Conservation (phyloP, 345 rosid genomes). For the Euphorbia peplus region DNA sequence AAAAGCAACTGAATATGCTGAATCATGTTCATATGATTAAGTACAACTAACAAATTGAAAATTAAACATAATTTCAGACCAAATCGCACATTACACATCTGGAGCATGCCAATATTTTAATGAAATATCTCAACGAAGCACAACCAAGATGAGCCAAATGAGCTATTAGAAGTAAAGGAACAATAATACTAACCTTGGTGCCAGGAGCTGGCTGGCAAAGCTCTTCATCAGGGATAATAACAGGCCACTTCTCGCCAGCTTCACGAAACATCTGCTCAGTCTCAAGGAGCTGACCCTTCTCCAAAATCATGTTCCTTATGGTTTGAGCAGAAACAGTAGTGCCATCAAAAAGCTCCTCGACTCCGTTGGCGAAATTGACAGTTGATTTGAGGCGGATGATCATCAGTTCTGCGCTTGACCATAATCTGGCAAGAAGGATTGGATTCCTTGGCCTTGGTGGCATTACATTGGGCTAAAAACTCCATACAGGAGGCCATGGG, state of each 20-base stretch:
- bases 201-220: conserved; percentile 59
- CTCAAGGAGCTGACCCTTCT: conserved; percentile 74
- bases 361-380: conserved; percentile 82
- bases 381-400: conserved; percentile 74
- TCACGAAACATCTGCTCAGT: conserved; percentile 94
- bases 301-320: conserved; percentile 70
- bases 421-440: conserved; percentile 73
- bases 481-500: conserved; percentile 77
- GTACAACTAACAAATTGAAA: neutral
- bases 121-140: neutral
- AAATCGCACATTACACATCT: neutral
- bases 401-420: conserved; percentile 90
- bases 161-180: neutral
- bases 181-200: conserved; percentile 54
- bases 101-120: neutral
- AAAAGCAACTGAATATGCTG: too few species aligned
- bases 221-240: conserved; percentile 74
- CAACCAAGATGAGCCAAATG: neutral
- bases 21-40: neutral
- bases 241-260: conserved; percentile 91
- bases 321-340: conserved; percentile 72
- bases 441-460: conserved; percentile 81
- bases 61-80: neutral
- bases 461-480: conserved; percentile 90
- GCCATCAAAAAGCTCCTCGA: conserved; percentile 74